These are phyloP conservation scores for Batrachochytrium dendrobatidis DNA, from an alignment of 371 early-diverging fungal genomes.

Conservation along the genomic window DNA sequence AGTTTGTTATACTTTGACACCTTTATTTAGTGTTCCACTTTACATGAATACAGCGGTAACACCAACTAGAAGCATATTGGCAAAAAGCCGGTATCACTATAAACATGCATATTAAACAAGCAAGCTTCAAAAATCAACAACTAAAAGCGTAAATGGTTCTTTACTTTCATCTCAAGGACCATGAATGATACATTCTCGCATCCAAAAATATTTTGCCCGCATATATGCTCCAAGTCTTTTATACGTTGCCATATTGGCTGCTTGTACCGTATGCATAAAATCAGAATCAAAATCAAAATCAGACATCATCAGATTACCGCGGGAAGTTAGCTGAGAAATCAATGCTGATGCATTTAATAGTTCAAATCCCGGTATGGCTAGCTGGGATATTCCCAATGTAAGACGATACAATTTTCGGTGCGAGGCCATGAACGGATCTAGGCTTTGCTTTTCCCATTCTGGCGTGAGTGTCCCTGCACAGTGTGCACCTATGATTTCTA, in stretches of 20 bases:
- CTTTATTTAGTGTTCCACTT: no score
- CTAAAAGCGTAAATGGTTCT: no score
- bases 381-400: not conserved
- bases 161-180: constrained; percentile 1
- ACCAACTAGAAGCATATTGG: no score
- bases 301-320: not conserved
- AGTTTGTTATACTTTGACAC: no score
- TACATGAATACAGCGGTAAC: no score
- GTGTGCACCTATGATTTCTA: not conserved
- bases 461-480: not conserved
- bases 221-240: not conserved
- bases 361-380: not conserved
- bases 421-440: not conserved
- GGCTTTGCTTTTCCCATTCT: not conserved
- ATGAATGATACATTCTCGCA: not conserved
- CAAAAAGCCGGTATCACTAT: no score
- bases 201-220: not conserved
- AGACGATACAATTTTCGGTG: not conserved
- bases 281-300: not conserved
- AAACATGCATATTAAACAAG: no score
- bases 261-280: constrained; percentile 3
- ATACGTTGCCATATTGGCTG: not conserved
- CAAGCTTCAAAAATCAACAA: no score
- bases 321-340: not conserved
- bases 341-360: not conserved